Percentiles rank a stretch among this genome's conserved stretches.
Conservation (phyloP, 345 rosid species). For the Eucalyptus curtisii region DNA sequence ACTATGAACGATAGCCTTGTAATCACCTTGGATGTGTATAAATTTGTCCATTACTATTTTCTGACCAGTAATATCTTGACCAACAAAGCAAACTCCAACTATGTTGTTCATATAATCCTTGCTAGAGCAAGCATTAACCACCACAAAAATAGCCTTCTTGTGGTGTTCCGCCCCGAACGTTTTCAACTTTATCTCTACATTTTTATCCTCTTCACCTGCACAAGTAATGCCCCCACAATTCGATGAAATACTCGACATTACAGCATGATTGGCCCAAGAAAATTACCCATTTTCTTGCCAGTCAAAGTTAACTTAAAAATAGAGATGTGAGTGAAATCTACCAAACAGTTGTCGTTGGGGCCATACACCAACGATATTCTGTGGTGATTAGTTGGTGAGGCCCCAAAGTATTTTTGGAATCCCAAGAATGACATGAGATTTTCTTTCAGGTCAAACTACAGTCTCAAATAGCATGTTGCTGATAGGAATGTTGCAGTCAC, state of each 20-base stretch:
- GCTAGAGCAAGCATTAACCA: constrained; percentile 94
- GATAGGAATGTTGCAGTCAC: background rate
- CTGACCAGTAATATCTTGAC: constrained; percentile 87
- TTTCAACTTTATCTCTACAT: constrained; percentile 84
- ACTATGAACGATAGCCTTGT: constrained; percentile 83
- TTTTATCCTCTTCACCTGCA: constrained; percentile 88
- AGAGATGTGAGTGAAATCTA: background rate
- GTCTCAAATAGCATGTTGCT: background rate
- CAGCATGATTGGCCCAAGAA: background rate
- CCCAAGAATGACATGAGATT: background rate
- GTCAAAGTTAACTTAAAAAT: background rate
- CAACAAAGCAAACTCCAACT: constrained; percentile 97
- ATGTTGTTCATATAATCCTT: constrained; percentile 75
- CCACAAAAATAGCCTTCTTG: constrained; percentile 65
- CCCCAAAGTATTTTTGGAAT: background rate
- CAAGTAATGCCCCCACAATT: background rate
- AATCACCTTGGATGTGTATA: constrained; percentile 83
- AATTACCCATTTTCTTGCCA: background rate
- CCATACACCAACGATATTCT: background rate
- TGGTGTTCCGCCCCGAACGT: constrained; percentile 48
- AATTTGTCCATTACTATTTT: constrained; percentile 95
- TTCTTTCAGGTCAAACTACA: background rate
- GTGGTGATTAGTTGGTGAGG: background rate
- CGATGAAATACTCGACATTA: background rate
- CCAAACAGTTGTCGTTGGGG: background rate